Percentiles rank a stretch among this genome's conserved stretches.
Evolutionary conservation across 306 rosid species (phyloP).

Genomic region (Vigna radiata): DNA sequence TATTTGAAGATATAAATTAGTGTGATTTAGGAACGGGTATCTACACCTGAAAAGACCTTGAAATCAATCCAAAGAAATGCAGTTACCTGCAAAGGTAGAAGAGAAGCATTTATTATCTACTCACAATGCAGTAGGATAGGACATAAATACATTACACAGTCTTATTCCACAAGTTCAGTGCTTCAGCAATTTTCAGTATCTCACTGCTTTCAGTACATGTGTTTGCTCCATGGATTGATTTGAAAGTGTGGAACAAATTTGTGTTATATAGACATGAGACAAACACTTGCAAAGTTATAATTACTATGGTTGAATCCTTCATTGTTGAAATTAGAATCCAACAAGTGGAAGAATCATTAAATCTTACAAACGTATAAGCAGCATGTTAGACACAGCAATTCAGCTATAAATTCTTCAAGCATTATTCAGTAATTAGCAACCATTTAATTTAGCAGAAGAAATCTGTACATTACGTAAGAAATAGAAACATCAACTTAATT

Average conservation of each 20-base stretch:
- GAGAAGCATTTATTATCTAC: constrained; percentile 30
- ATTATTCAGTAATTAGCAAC: constrained; percentile 15
- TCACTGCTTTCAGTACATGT: constrained; percentile 23
- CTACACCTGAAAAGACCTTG: constrained; percentile 19
- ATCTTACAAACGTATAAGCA: constrained; percentile 22
- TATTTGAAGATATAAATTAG: constrained; percentile 20
- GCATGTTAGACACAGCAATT: constrained; percentile 6
- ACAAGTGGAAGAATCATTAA: constrained; percentile 13
- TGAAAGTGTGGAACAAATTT: constrained; percentile 18
- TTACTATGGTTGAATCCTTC: constrained; percentile 21
- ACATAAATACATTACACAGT: constrained; percentile 12
- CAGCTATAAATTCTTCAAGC: not conserved
- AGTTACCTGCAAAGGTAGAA: constrained; percentile 45
- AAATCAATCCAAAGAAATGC: constrained; percentile 25
- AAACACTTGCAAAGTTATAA: not conserved
- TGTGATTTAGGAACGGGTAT: constrained; percentile 8
- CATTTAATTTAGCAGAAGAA: constrained; percentile 26
- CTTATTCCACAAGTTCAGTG: constrained; percentile 21
- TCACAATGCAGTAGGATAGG: constrained; percentile 9
- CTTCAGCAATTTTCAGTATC: not conserved
- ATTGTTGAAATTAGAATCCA: constrained; percentile 17
- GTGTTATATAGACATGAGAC: not conserved
- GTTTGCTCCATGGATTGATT: not conserved
- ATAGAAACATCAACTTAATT: constrained; percentile 10
- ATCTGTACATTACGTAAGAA: not conserved